These are phyloP conservation scores for Alternaria sp. DNA, from an alignment of 2,329 filamentous ascomycete species.

Conservation along the genomic window DNA sequence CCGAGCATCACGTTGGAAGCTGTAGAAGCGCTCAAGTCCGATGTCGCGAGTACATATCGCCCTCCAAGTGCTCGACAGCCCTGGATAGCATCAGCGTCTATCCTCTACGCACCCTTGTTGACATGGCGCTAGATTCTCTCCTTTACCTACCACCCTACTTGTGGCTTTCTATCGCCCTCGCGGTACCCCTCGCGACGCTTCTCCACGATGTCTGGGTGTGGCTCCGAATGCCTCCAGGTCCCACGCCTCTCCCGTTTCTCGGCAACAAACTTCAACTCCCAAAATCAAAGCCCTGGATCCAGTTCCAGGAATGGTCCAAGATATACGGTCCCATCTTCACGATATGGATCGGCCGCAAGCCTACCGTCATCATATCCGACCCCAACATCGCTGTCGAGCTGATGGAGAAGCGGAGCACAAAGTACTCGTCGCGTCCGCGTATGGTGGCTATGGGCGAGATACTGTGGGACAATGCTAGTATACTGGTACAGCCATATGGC, in stretches of 20 bases:
- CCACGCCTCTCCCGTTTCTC: constrained; percentile 57
- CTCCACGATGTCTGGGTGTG: constrained; percentile 41
- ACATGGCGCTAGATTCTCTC: constrained; percentile 40
- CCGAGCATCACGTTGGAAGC: constrained; percentile 25
- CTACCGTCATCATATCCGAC: constrained; percentile 57
- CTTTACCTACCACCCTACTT: constrained; percentile 26
- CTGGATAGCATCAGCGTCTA: neutral
- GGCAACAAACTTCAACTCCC: constrained; percentile 48
- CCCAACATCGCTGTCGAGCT: constrained; percentile 55
- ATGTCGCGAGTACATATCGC: constrained; percentile 12
- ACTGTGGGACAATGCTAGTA: constrained; percentile 54
- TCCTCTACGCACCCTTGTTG: neutral
- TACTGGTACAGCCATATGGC: constrained; percentile 60
- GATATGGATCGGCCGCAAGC: constrained; percentile 58
- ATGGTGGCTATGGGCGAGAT: constrained; percentile 58
- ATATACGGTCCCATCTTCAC: constrained; percentile 59
- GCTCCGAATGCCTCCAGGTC: constrained; percentile 57
- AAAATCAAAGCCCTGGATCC: constrained; percentile 46
- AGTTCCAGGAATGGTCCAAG: constrained; percentile 56
- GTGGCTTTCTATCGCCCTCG: constrained; percentile 40
- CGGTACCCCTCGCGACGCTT: constrained; percentile 34
- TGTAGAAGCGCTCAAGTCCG: neutral
- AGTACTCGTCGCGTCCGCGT: constrained; percentile 56
- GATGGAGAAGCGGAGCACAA: constrained; percentile 57
- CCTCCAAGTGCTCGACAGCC: neutral